Conservation (phyloP, 352 stramenopile species). For the Phytophthora sp. region DNA sequence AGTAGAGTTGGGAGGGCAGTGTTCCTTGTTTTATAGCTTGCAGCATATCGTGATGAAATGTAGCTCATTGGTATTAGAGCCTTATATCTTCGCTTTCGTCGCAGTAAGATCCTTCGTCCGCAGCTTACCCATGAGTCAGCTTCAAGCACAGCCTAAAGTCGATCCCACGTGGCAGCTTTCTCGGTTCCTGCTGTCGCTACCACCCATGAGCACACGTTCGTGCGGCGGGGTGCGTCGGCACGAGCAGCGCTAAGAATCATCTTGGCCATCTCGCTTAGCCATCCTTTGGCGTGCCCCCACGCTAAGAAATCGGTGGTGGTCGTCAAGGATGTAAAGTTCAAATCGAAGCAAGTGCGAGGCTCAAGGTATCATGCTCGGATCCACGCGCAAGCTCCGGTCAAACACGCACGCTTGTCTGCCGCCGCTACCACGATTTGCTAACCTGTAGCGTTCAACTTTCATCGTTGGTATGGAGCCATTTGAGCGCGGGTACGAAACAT, state of each 20-base stretch:
- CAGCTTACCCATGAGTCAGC: background rate
- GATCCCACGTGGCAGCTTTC: background rate
- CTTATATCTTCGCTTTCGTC: background rate
- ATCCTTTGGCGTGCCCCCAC: too few species aligned
- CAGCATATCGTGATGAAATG: constrained; percentile 28
- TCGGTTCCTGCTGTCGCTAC: background rate
- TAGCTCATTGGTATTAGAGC: constrained; percentile 32
- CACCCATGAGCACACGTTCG: constrained; percentile 15
- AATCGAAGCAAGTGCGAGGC: too few species aligned
- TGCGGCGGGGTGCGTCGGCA: background rate
- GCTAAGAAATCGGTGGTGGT: too few species aligned
- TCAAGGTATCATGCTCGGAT: too few species aligned
- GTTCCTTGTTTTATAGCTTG: constrained; percentile 26
- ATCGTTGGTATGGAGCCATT: too few species aligned
- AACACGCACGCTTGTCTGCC: too few species aligned
- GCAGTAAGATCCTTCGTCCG: background rate
- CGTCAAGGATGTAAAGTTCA: constrained; percentile 1
- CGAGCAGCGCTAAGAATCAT: constrained; percentile 5
- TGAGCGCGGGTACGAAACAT: too few species aligned
- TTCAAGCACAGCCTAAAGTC: constrained; percentile 2
- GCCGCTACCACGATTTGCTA: too few species aligned
- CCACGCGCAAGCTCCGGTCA: too few species aligned
- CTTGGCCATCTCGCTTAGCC: too few species aligned
- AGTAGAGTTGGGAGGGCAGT: background rate
- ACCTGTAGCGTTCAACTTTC: too few species aligned